Percentiles rank a stretch among this genome's conserved stretches.
These are phyloP conservation scores for Oryza longistaminata DNA, from an alignment of 176 grass and related monocot species.

Conservation along the genomic window DNA sequence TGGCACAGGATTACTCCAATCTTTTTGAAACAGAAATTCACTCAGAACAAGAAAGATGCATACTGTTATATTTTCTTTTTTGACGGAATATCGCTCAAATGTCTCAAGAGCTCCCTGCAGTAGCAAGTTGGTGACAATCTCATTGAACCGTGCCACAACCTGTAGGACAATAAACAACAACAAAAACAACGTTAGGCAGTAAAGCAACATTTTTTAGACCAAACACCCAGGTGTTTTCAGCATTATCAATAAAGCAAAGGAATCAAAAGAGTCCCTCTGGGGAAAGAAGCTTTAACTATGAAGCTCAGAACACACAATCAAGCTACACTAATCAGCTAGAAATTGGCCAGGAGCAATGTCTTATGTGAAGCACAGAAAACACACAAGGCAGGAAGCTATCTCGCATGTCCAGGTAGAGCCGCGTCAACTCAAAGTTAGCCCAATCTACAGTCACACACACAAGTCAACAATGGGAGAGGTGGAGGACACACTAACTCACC, in stretches of 20 bases:
- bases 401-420: too few species aligned
- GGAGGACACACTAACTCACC: constrained; percentile 43
- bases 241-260: neutral
- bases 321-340: neutral
- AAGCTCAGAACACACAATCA: neutral
- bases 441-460: neutral
- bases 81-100: constrained; percentile 73
- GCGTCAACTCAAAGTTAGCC: neutral
- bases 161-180: constrained; percentile 40
- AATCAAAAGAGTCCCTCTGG: neutral
- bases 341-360: too few species aligned
- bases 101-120: constrained; percentile 86
- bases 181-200: too few species aligned
- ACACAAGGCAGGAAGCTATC: too few species aligned
- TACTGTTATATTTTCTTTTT: constrained; percentile 87
- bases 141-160: constrained; percentile 95
- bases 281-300: neutral
- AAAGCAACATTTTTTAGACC: neutral
- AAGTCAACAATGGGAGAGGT: neutral
- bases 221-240: neutral
- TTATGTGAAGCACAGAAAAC: neutral
- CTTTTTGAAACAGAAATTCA: neutral
- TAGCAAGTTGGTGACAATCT: constrained; percentile 79
- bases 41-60: constrained; percentile 1
- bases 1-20: neutral